These are phyloP conservation scores for Penicillium maclennaniae DNA, from an alignment of 495 filamentous ascomycete species.

Conservation along the genomic window DNA sequence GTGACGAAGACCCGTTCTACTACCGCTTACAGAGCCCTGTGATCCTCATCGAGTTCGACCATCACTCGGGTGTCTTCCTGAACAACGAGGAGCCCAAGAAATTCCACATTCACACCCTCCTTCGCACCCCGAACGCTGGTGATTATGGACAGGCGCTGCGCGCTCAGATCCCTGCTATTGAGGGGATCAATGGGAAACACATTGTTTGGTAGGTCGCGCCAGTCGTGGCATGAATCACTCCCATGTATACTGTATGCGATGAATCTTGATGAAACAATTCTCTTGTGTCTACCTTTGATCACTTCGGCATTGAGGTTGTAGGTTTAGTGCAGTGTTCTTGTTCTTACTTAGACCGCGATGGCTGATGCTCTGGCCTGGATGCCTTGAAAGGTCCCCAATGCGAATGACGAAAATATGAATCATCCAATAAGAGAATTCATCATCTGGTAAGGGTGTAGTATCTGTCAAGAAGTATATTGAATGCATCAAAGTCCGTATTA, in stretches of 20 bases:
- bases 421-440: background rate
- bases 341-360: slow-evolving; percentile 2
- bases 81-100: slow-evolving; percentile 67
- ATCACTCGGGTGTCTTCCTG: slow-evolving; percentile 75
- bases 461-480: background rate
- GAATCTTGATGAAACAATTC: slow-evolving; percentile 17
- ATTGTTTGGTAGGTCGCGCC: slow-evolving; percentile 36
- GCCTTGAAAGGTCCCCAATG: slow-evolving; percentile 8
- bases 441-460: too few relatives aligned
- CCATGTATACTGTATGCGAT: slow-evolving; percentile 21
- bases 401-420: slow-evolving; percentile 18
- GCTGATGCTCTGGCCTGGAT: slow-evolving; percentile 6
- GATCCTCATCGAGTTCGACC: slow-evolving; percentile 70
- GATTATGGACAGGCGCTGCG: slow-evolving; percentile 65
- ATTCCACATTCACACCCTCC: slow-evolving; percentile 72
- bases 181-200: slow-evolving; percentile 38
- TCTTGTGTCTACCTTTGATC: background rate
- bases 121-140: slow-evolving; percentile 67
- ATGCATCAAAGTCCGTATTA: slow-evolving; percentile 1
- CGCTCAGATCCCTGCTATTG: slow-evolving; percentile 34
- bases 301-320: background rate
- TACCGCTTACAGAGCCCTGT: slow-evolving; percentile 73
- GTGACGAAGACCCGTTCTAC: slow-evolving; percentile 67
- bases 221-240: background rate
- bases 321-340: background rate